Evolutionary conservation across 140 eudicot genomes (phyloP).

Genomic region (Erigeron philadelphicus): DNA sequence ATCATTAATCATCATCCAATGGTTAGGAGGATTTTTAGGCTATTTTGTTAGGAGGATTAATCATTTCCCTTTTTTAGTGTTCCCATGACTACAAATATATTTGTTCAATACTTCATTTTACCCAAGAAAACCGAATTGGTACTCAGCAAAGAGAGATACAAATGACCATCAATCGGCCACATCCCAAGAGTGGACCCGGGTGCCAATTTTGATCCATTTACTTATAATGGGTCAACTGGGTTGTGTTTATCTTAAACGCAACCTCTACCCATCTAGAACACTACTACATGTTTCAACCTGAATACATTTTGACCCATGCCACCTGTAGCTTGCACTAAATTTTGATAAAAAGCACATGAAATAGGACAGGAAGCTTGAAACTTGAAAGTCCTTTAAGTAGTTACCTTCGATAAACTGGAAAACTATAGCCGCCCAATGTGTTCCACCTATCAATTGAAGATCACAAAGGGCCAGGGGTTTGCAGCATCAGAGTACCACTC

Average conservation of each 20-base stretch:
- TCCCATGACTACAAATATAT: too few relatives aligned
- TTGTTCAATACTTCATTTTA: too few relatives aligned
- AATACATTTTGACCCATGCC: not conserved
- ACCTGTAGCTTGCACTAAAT: not conserved
- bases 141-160: too few relatives aligned
- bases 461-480: conserved; percentile 63
- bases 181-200: not conserved
- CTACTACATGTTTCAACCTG: not conserved
- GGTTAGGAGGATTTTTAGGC: too few relatives aligned
- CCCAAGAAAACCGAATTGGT: too few relatives aligned
- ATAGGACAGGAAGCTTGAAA: not conserved
- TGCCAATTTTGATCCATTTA: not conserved
- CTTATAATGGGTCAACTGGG: not conserved
- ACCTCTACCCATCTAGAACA: not conserved
- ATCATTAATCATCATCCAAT: not conserved
- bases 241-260: not conserved
- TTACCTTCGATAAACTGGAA: conserved; percentile 50
- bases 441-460: conserved; percentile 46
- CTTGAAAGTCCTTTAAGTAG: not conserved
- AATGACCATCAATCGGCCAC: too few relatives aligned
- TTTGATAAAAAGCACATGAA: not conserved
- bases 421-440: conserved; percentile 56
- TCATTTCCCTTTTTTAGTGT: too few relatives aligned
- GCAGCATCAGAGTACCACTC: conserved; percentile 50
- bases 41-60: too few relatives aligned